Conservation (phyloP, 768 basidiomycete species). For the Amanita pallidorosea region DNA sequence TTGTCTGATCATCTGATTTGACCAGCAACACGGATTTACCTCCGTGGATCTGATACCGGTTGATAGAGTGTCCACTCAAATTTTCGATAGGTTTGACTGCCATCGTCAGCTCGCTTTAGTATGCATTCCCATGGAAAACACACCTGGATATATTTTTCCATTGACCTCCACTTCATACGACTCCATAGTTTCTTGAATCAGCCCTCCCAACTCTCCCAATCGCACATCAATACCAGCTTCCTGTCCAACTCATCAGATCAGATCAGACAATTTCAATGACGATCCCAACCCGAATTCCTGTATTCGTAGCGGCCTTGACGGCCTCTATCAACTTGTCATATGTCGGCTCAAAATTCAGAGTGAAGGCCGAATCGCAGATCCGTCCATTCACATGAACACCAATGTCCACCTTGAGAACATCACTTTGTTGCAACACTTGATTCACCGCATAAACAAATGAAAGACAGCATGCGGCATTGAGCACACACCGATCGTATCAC, state of each 20-base stretch:
- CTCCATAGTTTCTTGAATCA: constrained; percentile 98
- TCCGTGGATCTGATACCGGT: constrained; percentile 85
- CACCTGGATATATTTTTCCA: constrained; percentile 75
- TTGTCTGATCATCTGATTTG: constrained; percentile 80
- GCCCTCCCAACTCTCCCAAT: constrained; percentile 83
- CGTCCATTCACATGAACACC: constrained; percentile 97
- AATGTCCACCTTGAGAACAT: constrained; percentile 94
- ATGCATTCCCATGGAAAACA: constrained; percentile 8
- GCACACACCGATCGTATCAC: constrained; percentile 70
- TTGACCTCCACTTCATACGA: constrained; percentile 94
- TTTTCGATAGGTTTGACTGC: constrained; percentile 90
- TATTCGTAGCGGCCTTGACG: constrained; percentile 89
- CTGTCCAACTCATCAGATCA: constrained; percentile 24
- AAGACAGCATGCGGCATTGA: constrained; percentile 1
- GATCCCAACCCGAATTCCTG: constrained; percentile 63
- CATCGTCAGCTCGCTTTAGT: background rate
- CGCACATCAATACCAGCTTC: constrained; percentile 96
- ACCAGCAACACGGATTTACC: constrained; percentile 89
- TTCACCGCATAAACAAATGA: constrained; percentile 1
- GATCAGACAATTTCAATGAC: background rate
- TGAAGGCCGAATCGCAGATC: constrained; percentile 94
- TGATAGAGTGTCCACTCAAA: constrained; percentile 91
- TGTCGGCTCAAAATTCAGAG: constrained; percentile 77
- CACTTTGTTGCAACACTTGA: constrained; percentile 70
- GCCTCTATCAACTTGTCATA: constrained; percentile 87